phyloP scores from a whole-genome alignment of 305 asterid species.

The Fraxinus floribunda region DNA sequence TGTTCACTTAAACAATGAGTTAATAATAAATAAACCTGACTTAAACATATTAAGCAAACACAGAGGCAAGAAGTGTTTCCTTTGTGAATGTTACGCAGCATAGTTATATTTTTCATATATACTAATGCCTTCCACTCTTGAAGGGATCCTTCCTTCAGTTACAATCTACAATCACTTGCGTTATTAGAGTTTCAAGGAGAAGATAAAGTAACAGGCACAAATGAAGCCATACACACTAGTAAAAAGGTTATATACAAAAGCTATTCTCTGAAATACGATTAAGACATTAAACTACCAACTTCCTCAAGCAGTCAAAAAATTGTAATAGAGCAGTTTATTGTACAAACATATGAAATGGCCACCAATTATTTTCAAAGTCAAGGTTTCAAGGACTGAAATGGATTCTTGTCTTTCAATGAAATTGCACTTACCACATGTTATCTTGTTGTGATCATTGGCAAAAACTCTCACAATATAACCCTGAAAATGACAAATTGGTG shows the following conservation, averaged over 20 bases:
- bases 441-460: slow-evolving; percentile 91
- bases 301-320: not conserved
- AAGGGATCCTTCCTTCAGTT: not conserved
- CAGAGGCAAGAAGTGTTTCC: not conserved
- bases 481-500: slow-evolving; percentile 46
- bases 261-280: not conserved
- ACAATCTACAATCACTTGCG: not conserved
- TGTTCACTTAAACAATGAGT: not conserved
- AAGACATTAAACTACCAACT: not conserved
- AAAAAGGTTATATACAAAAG: not conserved
- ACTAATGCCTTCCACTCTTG: not conserved
- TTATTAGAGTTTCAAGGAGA: not conserved
- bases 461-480: slow-evolving; percentile 87
- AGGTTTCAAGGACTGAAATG: not conserved
- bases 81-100: not conserved
- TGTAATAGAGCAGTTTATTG: not conserved
- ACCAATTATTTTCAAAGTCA: too few species aligned
- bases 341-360: not conserved
- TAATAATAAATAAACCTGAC: not conserved
- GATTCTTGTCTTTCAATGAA: not conserved
- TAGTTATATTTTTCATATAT: not conserved
- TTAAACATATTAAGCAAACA: not conserved
- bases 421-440: slow-evolving; percentile 82
- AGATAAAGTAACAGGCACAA: not conserved
- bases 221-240: not conserved